These are phyloP conservation scores for Leucocoprinus leucothites DNA, from an alignment of 768 basidiomycete genomes.

Conservation along the genomic window DNA sequence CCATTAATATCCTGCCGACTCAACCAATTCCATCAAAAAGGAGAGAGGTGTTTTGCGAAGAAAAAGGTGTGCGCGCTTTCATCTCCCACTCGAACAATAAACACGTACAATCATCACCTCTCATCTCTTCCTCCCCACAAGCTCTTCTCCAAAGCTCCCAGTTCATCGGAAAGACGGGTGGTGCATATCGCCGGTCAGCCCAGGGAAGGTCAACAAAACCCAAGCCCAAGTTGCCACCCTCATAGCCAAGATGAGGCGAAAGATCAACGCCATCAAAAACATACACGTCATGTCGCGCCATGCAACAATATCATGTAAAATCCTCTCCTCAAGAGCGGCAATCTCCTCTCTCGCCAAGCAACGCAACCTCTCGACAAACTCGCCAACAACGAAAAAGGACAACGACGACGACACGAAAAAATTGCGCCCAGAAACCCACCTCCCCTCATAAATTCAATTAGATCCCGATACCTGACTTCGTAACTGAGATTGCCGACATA, in stretches of 20 bases:
- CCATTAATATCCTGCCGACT: slow-evolving; percentile 90
- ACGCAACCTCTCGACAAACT: slow-evolving; percentile 18
- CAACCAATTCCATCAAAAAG: slow-evolving; percentile 47
- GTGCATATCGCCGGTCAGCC: neutral
- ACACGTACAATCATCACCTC: neutral
- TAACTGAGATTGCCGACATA: slow-evolving; percentile 99
- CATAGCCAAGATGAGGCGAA: neutral
- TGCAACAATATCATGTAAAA: slow-evolving; percentile 12
- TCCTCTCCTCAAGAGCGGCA: slow-evolving; percentile 8
- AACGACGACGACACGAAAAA: slow-evolving; percentile 49
- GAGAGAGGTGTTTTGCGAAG: slow-evolving; percentile 30
- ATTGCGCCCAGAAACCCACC: slow-evolving; percentile 83
- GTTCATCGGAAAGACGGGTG: slow-evolving; percentile 30
- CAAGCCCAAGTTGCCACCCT: neutral
- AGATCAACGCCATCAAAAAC: neutral
- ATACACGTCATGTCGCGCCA: slow-evolving; percentile 6
- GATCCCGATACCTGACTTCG: slow-evolving; percentile 97
- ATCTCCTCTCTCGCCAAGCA: neutral
- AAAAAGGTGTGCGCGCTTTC: slow-evolving; percentile 18
- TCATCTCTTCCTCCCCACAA: slow-evolving; percentile 25
- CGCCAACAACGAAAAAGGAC: slow-evolving; percentile 20
- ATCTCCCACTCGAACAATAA: slow-evolving; percentile 17
- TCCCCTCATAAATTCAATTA: slow-evolving; percentile 99
- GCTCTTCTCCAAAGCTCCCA: slow-evolving; percentile 38
- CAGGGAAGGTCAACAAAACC: neutral